Evolutionary conservation across 2,329 filamentous ascomycete species (phyloP).

Genomic region (Epicoccum nigrum): DNA sequence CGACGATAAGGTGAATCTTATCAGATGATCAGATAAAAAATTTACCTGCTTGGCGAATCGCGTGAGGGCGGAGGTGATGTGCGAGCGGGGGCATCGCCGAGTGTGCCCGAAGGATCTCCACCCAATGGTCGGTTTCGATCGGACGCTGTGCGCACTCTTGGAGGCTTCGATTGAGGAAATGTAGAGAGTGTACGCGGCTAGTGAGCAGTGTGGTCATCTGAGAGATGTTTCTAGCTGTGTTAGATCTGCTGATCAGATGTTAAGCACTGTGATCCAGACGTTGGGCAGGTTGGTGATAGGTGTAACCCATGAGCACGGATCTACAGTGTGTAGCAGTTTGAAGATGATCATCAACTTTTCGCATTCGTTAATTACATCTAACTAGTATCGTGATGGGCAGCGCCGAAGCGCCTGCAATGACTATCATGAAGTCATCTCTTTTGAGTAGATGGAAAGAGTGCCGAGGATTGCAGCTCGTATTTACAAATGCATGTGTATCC

Average conservation of each 20-base stretch:
- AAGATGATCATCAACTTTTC: not conserved
- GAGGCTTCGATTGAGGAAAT: too few relatives aligned
- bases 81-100: constrained; percentile 3
- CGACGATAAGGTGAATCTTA: not conserved
- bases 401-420: not conserved
- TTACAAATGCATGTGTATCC: constrained; percentile 1
- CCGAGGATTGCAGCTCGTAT: not conserved
- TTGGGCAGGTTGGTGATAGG: too few relatives aligned
- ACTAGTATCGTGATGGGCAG: not conserved
- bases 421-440: not conserved
- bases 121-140: constrained; percentile 1
- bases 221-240: too few relatives aligned
- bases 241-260: not conserved
- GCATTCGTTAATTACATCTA: constrained; percentile 8
- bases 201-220: too few relatives aligned
- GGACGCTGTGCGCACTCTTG: too few relatives aligned
- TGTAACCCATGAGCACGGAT: too few relatives aligned
- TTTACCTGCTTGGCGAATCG: not conserved
- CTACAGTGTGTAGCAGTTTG: too few relatives aligned
- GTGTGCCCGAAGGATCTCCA: constrained; percentile 11
- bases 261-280: not conserved
- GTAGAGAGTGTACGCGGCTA: not conserved
- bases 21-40: constrained; percentile 17
- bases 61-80: not conserved
- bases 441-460: not conserved